Evolutionary conservation across 2,329 filamentous ascomycete species (phyloP).

Genomic region (Colletotrichum viniferum): DNA sequence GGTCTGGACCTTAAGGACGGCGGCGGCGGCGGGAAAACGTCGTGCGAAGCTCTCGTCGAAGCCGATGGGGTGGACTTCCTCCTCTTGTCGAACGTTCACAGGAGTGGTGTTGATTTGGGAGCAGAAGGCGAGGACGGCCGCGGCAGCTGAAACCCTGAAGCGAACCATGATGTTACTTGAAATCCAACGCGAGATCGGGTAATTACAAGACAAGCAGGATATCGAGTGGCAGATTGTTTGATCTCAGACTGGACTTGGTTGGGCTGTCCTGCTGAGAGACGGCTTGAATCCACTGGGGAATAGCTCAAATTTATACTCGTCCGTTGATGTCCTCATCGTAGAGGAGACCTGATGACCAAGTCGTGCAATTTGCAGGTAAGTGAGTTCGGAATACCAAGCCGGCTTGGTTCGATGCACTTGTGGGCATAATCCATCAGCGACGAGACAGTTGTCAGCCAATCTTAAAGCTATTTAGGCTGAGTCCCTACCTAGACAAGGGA

Average conservation of each 20-base stretch:
- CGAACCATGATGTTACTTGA: neutral
- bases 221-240: neutral
- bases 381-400: neutral
- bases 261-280: neutral
- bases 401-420: neutral
- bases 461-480: neutral
- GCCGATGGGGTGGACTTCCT: neutral
- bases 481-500: neutral
- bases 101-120: neutral
- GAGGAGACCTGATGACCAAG: neutral
- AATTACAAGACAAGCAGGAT: neutral
- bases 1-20: neutral
- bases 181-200: neutral
- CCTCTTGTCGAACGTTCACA: neutral
- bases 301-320: neutral
- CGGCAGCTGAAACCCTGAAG: neutral
- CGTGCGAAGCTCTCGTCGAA: conserved; percentile 25
- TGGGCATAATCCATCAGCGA: neutral
- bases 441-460: neutral
- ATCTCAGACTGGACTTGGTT: neutral
- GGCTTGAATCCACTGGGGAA: neutral
- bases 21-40: neutral
- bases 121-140: neutral
- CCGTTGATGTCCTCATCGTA: neutral
- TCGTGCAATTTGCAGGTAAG: neutral